These are phyloP conservation scores for Aspergillus udagawae DNA, from an alignment of 2,329 filamentous ascomycete species.

Conservation along the genomic window DNA sequence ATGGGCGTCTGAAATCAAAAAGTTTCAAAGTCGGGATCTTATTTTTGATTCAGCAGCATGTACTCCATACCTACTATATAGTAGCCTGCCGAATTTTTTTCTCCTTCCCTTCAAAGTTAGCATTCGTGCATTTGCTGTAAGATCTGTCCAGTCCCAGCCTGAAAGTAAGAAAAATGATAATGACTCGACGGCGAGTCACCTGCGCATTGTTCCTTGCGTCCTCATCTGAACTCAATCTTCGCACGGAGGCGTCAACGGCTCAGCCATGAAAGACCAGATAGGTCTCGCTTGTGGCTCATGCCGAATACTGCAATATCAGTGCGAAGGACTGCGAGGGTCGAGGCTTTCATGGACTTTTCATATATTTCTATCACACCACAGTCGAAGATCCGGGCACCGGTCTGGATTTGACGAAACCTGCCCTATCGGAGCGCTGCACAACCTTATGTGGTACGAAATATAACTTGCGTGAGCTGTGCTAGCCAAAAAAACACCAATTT, in stretches of 20 bases:
- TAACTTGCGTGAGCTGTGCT: neutral
- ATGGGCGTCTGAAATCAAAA: constrained; percentile 3
- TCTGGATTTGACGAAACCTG: neutral
- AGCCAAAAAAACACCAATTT: neutral
- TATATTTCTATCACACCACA: neutral
- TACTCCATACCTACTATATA: neutral
- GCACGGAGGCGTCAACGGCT: neutral
- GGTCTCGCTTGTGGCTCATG: too few relatives aligned
- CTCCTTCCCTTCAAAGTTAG: neutral
- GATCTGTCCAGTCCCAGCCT: neutral
- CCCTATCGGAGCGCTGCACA: neutral
- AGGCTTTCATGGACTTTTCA: neutral
- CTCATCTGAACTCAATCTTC: neutral
- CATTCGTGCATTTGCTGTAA: neutral
- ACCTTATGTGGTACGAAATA: neutral
- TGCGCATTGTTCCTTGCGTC: neutral
- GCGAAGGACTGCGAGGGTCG: neutral
- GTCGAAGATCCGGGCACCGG: neutral
- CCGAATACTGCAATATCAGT: neutral
- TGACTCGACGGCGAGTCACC: neutral
- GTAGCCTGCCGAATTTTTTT: constrained; percentile 1
- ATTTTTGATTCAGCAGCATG: constrained; percentile 7
- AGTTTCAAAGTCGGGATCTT: constrained; percentile 3
- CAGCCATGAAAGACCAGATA: neutral
- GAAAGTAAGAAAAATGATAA: neutral